These are phyloP conservation scores for Caulochytrium protostelioides DNA, from an alignment of 371 early-diverging fungal species.

Conservation along the genomic window DNA sequence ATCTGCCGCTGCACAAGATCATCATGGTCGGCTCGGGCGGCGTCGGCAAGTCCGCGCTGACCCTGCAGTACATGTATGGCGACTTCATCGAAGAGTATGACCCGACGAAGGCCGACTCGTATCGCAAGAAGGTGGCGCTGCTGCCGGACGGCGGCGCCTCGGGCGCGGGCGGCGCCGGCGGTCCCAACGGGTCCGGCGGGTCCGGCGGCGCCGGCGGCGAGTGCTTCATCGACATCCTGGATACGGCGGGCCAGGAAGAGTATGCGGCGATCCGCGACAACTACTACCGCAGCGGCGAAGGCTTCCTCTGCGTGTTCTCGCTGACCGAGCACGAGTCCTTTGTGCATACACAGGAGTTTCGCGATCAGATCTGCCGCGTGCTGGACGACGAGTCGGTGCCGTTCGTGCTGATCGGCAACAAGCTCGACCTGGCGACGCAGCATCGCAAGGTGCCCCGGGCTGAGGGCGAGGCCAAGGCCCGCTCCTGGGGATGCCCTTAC, in stretches of 20 bases:
- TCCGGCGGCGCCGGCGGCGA: slow-evolving; percentile 38
- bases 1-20: slow-evolving; percentile 56
- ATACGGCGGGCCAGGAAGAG: slow-evolving; percentile 87
- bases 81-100: slow-evolving; percentile 89
- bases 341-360: slow-evolving; percentile 58
- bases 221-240: slow-evolving; percentile 73
- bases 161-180: not conserved
- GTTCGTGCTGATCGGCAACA: slow-evolving; percentile 70
- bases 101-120: slow-evolving; percentile 79
- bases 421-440: slow-evolving; percentile 46
- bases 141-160: too few species aligned
- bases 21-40: slow-evolving; percentile 86
- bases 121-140: slow-evolving; percentile 18
- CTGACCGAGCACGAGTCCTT: slow-evolving; percentile 61
- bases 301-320: slow-evolving; percentile 71
- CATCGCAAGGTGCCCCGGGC: slow-evolving; percentile 43
- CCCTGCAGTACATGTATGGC: slow-evolving; percentile 75
- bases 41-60: slow-evolving; percentile 82
- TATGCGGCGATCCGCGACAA: slow-evolving; percentile 63
- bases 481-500: slow-evolving; percentile 57
- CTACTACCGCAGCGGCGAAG: slow-evolving; percentile 75
- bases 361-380: slow-evolving; percentile 71
- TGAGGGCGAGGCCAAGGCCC: slow-evolving; percentile 46
- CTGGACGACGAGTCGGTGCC: slow-evolving; percentile 66
- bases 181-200: not conserved